Evolutionary conservation across 495 filamentous ascomycete genomes (phyloP).

Genomic region (Cladorrhinum samala): DNA sequence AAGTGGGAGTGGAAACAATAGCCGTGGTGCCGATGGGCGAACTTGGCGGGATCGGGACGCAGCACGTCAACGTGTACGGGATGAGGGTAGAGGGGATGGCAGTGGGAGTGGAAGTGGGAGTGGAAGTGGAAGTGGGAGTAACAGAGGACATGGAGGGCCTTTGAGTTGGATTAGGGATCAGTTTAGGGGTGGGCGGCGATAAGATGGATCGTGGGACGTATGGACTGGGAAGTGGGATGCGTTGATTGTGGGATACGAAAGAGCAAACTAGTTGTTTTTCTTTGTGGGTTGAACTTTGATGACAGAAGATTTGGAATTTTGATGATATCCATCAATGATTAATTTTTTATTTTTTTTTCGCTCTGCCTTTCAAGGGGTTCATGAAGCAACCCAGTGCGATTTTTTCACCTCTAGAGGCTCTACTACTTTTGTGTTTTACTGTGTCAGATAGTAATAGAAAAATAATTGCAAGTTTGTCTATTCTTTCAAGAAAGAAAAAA

Average conservation of each 20-base stretch:
- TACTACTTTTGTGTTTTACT: too few species aligned
- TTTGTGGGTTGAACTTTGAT: too few species aligned
- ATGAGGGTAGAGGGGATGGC: neutral
- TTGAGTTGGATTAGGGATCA: constrained; percentile 1
- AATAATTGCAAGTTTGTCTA: too few species aligned
- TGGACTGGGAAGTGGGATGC: neutral
- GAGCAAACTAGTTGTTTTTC: too few species aligned
- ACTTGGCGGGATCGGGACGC: neutral
- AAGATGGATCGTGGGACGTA: neutral
- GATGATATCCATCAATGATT: too few species aligned
- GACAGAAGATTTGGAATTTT: too few species aligned
- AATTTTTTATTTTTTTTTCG: too few species aligned
- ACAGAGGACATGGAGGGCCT: neutral
- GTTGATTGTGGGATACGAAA: neutral
- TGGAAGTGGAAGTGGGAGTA: neutral
- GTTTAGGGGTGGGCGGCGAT: neutral
- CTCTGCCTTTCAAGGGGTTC: too few species aligned
- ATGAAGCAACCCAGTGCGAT: too few species aligned
- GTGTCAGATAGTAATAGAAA: too few species aligned
- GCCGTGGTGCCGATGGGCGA: neutral
- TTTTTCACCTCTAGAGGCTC: too few species aligned
- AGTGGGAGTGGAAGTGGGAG: neutral
- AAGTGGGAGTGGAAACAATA: neutral
- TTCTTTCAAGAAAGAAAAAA: too few species aligned
- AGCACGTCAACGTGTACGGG: neutral